Percentiles rank a stretch among this genome's conserved stretches.
Evolutionary conservation across 1,284 basidiomycete genomes (phyloP).

Genomic region (Pulveroboletus ridleyi): DNA sequence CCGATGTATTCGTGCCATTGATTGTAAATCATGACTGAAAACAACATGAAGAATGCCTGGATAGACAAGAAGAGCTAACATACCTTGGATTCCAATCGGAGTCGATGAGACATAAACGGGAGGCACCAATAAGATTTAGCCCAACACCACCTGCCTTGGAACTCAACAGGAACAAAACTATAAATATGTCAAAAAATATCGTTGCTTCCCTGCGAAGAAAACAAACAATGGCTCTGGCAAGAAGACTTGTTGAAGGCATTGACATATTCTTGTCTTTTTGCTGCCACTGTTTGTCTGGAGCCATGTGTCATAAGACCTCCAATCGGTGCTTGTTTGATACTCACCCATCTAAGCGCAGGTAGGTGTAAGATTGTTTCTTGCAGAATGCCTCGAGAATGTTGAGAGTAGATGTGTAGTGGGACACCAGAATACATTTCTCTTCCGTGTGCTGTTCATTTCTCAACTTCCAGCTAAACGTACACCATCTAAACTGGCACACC

Average conservation of each 20-base stretch:
- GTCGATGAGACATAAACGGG: conserved; percentile 85
- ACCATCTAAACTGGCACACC: conserved; percentile 42
- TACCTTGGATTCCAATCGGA: conserved; percentile 97
- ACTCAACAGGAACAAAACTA: conserved; percentile 92
- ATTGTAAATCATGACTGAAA: conserved; percentile 87
- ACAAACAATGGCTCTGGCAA: conserved; percentile 71
- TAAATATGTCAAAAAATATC: conserved; percentile 21
- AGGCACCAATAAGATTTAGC: conserved; percentile 92
- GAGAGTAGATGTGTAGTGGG: conserved; percentile 91
- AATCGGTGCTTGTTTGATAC: conserved; percentile 17
- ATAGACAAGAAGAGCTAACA: conserved; percentile 13
- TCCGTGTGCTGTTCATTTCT: conserved; percentile 62
- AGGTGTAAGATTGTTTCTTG: conserved; percentile 78
- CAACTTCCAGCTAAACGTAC: conserved; percentile 10
- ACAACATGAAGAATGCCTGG: conserved; percentile 4
- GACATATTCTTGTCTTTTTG: conserved; percentile 86
- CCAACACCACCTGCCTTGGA: conserved; percentile 97
- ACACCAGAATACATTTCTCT: conserved; percentile 94
- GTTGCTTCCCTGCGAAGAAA: conserved; percentile 6
- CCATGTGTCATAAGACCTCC: conserved; percentile 8
- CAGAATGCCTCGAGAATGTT: conserved; percentile 92
- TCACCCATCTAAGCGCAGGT: conserved; percentile 90
- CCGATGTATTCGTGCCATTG: conserved; percentile 98
- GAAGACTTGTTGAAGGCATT: conserved; percentile 82
- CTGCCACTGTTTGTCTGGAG: conserved; percentile 76